Evolutionary conservation across 208 protist genomes (phyloP).

Genomic region (Leishmania aethiopica): DNA sequence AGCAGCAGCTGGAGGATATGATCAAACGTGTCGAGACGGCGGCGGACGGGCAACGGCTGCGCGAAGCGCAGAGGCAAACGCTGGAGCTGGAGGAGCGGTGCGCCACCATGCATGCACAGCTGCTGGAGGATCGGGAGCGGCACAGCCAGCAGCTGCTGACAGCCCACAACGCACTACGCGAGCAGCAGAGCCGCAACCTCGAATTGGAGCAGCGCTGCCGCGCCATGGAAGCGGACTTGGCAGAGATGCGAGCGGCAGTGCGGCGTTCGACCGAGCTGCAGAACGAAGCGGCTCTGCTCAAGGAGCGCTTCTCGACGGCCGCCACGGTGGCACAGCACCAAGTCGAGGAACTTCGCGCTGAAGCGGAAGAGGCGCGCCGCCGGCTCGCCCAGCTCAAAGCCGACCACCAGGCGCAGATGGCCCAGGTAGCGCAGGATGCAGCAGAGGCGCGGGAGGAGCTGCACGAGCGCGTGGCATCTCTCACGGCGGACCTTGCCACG

Average conservation of each 20-base stretch:
- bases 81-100: slow-evolving; percentile 67
- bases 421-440: slow-evolving; percentile 23
- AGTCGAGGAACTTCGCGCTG: slow-evolving; percentile 37
- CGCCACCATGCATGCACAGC: slow-evolving; percentile 43
- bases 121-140: slow-evolving; percentile 67
- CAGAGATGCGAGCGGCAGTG: slow-evolving; percentile 67
- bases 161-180: slow-evolving; percentile 74
- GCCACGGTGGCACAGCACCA: slow-evolving; percentile 48
- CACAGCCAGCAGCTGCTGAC: slow-evolving; percentile 62
- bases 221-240: slow-evolving; percentile 55
- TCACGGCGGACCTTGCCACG: slow-evolving; percentile 33
- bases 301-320: slow-evolving; percentile 65
- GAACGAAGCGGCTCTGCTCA: slow-evolving; percentile 68
- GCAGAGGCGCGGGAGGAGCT: slow-evolving; percentile 39
- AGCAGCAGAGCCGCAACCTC: slow-evolving; percentile 69
- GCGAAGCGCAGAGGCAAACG: slow-evolving; percentile 59
- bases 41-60: slow-evolving; percentile 39
- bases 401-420: slow-evolving; percentile 44
- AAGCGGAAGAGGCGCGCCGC: slow-evolving; percentile 31
- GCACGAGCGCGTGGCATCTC: slow-evolving; percentile 37
- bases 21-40: slow-evolving; percentile 61
- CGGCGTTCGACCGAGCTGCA: slow-evolving; percentile 71
- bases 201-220: slow-evolving; percentile 79
- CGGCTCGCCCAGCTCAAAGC: slow-evolving; percentile 28
- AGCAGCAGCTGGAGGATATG: slow-evolving; percentile 67